Percentiles rank a stretch among this genome's conserved stretches.
Evolutionary conservation across 2,329 filamentous ascomycete genomes (phyloP).

Genomic region (Colletotrichum godetiae): DNA sequence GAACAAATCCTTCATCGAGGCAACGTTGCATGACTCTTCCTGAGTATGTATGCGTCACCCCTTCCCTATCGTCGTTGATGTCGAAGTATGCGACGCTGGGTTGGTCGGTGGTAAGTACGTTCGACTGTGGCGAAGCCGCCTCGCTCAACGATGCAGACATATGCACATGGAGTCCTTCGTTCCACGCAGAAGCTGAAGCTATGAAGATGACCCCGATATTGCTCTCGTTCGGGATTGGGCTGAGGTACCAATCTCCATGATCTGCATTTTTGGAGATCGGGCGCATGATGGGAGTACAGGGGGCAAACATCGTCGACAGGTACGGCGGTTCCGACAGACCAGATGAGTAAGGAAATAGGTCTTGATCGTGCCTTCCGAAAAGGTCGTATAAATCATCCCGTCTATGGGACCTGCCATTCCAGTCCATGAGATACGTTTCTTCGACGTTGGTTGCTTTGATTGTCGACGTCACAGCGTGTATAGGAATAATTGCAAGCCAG

Average conservation of each 20-base stretch:
- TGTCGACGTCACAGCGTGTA: background rate
- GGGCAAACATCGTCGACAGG: background rate
- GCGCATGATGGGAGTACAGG: background rate
- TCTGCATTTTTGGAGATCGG: background rate
- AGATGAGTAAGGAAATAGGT: background rate
- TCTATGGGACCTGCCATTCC: background rate
- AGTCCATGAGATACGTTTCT: background rate
- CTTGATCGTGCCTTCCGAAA: background rate
- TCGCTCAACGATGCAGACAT: background rate
- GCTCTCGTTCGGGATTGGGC: background rate
- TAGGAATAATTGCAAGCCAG: background rate
- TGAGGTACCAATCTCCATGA: background rate
- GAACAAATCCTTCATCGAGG: background rate
- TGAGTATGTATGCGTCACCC: background rate
- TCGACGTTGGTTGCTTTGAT: background rate
- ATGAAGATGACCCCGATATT: background rate
- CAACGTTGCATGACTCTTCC: background rate
- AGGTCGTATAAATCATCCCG: background rate
- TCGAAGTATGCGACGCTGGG: background rate
- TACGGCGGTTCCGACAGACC: background rate
- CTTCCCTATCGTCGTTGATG: slow-evolving; percentile 3
- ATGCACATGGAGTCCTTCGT: background rate
- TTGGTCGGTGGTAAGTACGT: background rate
- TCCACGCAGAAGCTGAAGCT: background rate
- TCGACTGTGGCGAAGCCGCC: background rate